Conservation (phyloP, 768 basidiomycete genomes). For the Agaricus blazei region DNA sequence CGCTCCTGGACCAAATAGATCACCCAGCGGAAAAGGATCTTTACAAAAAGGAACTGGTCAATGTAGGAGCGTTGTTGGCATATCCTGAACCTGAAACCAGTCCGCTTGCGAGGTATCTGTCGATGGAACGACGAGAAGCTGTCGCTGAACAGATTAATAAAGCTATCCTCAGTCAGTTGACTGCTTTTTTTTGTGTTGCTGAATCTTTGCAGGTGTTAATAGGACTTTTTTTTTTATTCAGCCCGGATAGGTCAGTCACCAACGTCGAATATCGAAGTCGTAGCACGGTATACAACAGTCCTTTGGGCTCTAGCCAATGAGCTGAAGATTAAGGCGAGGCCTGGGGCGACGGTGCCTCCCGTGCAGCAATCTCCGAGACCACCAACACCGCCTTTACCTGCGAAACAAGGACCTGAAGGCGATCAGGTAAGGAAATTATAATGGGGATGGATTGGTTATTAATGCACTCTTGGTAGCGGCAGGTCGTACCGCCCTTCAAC, state of each 20-base stretch:
- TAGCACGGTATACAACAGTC: slow-evolving; percentile 59
- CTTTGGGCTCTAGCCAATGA: slow-evolving; percentile 57
- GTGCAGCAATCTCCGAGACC: slow-evolving; percentile 9
- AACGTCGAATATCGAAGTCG: slow-evolving; percentile 58
- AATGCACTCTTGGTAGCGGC: not conserved
- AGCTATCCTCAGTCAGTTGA: slow-evolving; percentile 72
- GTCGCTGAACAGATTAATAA: slow-evolving; percentile 87
- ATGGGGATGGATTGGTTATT: not conserved
- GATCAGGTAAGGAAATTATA: not conserved
- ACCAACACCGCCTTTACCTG: slow-evolving; percentile 10
- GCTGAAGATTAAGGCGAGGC: slow-evolving; percentile 38
- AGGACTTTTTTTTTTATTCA: slow-evolving; percentile 17
- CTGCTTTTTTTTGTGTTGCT: not conserved
- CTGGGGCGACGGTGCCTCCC: slow-evolving; percentile 45
- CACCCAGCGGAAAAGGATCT: slow-evolving; percentile 49
- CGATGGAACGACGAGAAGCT: slow-evolving; percentile 69
- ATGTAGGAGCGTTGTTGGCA: slow-evolving; percentile 77
- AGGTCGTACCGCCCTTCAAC: slow-evolving; percentile 51
- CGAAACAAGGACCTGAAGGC: slow-evolving; percentile 10
- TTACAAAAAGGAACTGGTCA: slow-evolving; percentile 66
- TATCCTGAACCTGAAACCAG: slow-evolving; percentile 79
- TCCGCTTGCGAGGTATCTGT: slow-evolving; percentile 69
- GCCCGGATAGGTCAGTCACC: slow-evolving; percentile 47
- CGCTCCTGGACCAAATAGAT: slow-evolving; percentile 50
- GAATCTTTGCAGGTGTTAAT: not conserved